Evolutionary conservation across 2,329 filamentous ascomycete genomes (phyloP).

Genomic region (Botryotinia convoluta): DNA sequence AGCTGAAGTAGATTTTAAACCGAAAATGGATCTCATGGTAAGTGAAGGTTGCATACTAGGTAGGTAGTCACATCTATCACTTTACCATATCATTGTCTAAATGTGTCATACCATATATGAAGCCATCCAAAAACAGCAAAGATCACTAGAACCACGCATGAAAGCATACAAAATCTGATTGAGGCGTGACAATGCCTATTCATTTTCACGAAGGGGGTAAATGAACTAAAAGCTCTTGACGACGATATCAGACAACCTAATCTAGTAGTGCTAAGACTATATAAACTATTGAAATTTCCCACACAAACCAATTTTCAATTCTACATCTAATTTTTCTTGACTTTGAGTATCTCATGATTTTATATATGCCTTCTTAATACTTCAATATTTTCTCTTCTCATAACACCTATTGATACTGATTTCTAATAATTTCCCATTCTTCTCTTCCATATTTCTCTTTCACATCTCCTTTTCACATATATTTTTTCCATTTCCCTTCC

Average conservation of each 20-base stretch:
- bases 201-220: background rate
- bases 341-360: background rate
- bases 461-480: background rate
- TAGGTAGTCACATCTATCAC: background rate
- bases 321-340: background rate
- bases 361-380: background rate
- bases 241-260: background rate
- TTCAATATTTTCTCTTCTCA: background rate
- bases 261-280: background rate
- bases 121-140: background rate
- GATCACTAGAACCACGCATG: background rate
- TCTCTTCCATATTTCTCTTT: background rate
- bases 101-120: background rate
- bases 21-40: background rate
- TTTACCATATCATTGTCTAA: background rate
- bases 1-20: background rate
- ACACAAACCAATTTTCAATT: background rate
- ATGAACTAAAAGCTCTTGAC: background rate
- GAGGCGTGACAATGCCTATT: background rate
- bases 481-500: accelerated
- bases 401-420: too few species aligned
- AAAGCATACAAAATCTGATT: background rate
- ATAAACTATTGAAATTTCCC: background rate
- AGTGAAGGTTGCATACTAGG: background rate
- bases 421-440: background rate